Conservation (phyloP, 73 alveolate genomes). For the Paramecium sonneborni region DNA sequence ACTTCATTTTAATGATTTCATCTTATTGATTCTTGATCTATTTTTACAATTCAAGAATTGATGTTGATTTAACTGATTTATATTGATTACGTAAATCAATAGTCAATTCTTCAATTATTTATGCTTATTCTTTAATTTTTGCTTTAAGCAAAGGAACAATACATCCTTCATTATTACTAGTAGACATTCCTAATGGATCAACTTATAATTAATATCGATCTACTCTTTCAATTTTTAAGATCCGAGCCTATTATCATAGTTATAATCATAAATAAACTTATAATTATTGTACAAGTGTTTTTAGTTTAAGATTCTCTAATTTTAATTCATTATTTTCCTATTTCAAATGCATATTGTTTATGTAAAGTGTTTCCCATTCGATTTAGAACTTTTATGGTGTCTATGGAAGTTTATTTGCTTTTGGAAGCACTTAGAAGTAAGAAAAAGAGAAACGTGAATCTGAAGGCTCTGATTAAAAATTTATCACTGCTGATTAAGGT, state of each 20-base stretch:
- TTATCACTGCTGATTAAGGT: constrained; percentile 15
- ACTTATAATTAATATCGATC: not conserved
- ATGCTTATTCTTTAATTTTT: not conserved
- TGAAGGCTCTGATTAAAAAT: not conserved
- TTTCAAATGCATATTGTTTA: not conserved
- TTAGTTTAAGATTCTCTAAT: not conserved
- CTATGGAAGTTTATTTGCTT: not conserved
- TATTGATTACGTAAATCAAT: not conserved
- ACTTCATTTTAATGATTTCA: not conserved
- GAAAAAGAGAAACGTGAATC: not conserved
- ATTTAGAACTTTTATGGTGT: not conserved
- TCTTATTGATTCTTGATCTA: constrained; percentile 6
- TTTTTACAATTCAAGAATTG: not conserved
- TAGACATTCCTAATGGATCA: not conserved
- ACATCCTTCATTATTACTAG: not conserved
- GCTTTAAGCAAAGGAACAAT: constrained; percentile 33
- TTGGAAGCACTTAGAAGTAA: not conserved
- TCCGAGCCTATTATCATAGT: not conserved
- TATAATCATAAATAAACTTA: not conserved
- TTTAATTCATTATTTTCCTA: not conserved
- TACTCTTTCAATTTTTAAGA: not conserved
- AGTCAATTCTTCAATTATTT: not conserved
- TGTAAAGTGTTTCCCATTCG: not conserved
- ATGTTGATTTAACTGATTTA: constrained; percentile 9
- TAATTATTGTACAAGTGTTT: not conserved